Percentiles rank a stretch among this genome's conserved stretches.
Evolutionary conservation across 345 rosid species (phyloP).

Genomic region (Boechera stricta): DNA sequence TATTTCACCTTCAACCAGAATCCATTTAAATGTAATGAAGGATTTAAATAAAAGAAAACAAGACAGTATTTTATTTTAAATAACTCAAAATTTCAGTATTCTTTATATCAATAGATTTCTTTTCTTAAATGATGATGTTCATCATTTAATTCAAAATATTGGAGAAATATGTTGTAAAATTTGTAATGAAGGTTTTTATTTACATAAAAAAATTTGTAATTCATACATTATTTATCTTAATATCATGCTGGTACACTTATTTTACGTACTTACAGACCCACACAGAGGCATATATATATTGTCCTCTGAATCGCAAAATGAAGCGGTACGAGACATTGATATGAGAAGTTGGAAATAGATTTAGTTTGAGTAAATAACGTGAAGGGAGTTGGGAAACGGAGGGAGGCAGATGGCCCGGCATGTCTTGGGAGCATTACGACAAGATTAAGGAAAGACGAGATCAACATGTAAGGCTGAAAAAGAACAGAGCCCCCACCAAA

Average conservation of each 20-base stretch:
- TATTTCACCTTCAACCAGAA: too few species aligned
- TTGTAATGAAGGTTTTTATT: too few species aligned
- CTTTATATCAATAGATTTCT: too few species aligned
- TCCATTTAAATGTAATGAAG: too few species aligned
- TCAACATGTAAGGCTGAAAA: slow-evolving; percentile 60
- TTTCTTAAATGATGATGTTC: too few species aligned
- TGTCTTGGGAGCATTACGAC: slow-evolving; percentile 77
- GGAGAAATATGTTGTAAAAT: too few species aligned
- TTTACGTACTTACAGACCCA: not conserved
- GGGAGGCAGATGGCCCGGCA: slow-evolving; percentile 59
- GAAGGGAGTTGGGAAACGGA: slow-evolving; percentile 28
- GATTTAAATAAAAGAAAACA: too few species aligned
- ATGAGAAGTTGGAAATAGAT: slow-evolving; percentile 30
- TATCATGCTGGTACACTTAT: not conserved
- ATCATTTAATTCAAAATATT: too few species aligned
- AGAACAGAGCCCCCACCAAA: slow-evolving; percentile 69
- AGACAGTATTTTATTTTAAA: too few species aligned
- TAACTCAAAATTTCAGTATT: too few species aligned
- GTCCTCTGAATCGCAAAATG: slow-evolving; percentile 15
- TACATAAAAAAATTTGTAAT: not conserved
- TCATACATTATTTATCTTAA: not conserved
- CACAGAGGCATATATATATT: not conserved
- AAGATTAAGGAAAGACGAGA: slow-evolving; percentile 66
- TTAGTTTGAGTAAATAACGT: slow-evolving; percentile 29
- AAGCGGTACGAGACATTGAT: slow-evolving; percentile 39